These are phyloP conservation scores for Lactuca sativa DNA, from an alignment of 129 eudicot species.

Conservation along the genomic window DNA sequence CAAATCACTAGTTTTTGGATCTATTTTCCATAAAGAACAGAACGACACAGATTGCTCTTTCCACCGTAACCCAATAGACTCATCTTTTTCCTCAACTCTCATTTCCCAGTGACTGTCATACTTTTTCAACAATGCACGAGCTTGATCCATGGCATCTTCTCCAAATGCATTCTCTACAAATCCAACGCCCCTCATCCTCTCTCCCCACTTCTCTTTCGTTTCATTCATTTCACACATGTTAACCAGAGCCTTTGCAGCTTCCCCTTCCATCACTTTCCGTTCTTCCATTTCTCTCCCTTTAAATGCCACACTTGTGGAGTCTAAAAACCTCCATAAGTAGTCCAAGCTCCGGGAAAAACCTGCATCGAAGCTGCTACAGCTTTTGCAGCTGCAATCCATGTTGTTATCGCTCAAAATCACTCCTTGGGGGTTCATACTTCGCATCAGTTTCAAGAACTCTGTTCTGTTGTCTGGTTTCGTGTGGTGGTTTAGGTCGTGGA, in stretches of 20 bases:
- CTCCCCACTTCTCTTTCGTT: slow-evolving; percentile 78
- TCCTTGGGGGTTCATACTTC: slow-evolving; percentile 60
- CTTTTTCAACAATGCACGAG: slow-evolving; percentile 70
- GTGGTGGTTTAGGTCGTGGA: slow-evolving; percentile 64
- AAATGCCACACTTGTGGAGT: slow-evolving; percentile 75
- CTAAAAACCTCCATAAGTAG: slow-evolving; percentile 73
- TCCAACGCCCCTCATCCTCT: slow-evolving; percentile 61
- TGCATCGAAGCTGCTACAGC: slow-evolving; percentile 52
- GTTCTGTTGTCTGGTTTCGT: slow-evolving; percentile 58
- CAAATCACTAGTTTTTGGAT: slow-evolving; percentile 23
- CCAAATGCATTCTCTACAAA: slow-evolving; percentile 50
- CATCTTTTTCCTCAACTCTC: slow-evolving; percentile 61
- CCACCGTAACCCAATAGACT: slow-evolving; percentile 67
- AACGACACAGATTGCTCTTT: slow-evolving; percentile 77
- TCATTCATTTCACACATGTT: slow-evolving; percentile 70
- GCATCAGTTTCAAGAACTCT: slow-evolving; percentile 53
- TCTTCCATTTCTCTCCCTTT: slow-evolving; percentile 84
- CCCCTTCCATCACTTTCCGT: slow-evolving; percentile 74
- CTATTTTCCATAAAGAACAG: slow-evolving; percentile 70
- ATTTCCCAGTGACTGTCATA: slow-evolving; percentile 83
- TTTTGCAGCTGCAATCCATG: slow-evolving; percentile 60
- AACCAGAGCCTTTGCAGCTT: slow-evolving; percentile 66
- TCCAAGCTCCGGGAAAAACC: slow-evolving; percentile 58
- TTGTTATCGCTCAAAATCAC: slow-evolving; percentile 69
- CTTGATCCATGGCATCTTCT: slow-evolving; percentile 68